Evolutionary conservation across 208 protist species (phyloP), one percentile per base, ranked within the genome.

Genomic region (Acanthamoeba sp.): DNA sequence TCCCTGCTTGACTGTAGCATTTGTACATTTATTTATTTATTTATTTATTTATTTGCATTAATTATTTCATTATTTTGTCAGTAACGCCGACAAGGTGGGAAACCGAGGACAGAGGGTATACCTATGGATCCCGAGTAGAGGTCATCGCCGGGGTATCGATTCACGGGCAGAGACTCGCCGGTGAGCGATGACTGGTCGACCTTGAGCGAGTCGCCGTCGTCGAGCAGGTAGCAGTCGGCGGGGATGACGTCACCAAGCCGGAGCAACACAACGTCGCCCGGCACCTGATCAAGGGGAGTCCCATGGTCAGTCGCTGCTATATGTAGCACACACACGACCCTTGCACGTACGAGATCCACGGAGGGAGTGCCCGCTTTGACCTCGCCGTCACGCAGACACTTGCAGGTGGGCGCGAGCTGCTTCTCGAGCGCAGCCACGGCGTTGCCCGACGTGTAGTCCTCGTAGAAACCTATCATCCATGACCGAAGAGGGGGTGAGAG

Each of bases 81-180:
- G n/a, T n/a, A n/a, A n/a, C n/a, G n/a, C n/a, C n/a, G n/a, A n/a
- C n/a, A n/a, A n/a, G n/a, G n/a, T n/a, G n/a, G n/a, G n/a, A n/a
- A n/a, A n/a, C n/a, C n/a, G n/a, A n/a, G n/a, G n/a, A n/a, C n/a
- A n/a, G n/a, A n/a, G n/a, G n/a, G n/a, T n/a, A n/a, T n/a, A n/a
- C n/a, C 95, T 88, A 96, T 98, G 29, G 98, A 98, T 9, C 98
- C 98, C 96, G 98, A 98, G 95, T 98, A 99, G 80, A 97, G 97
- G 96, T 98, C 97, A 73, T 98, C 97, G 80, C 98, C 98, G 42
- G 94, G 42, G 71, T 96, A 96, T 96, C 98, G 98, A 52, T 96
- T 97, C 27, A 99, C 98, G 32, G 99, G 99, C 10, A 99, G 96
- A 7, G 98, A 99, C 96, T 99, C 99, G 80, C 99, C 99, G 12